A percentile compares a stretch with the other conserved stretches of the same genome.
Evolutionary conservation across 2,329 filamentous ascomycete species (phyloP).

Genomic region (Penicillium sp.): DNA sequence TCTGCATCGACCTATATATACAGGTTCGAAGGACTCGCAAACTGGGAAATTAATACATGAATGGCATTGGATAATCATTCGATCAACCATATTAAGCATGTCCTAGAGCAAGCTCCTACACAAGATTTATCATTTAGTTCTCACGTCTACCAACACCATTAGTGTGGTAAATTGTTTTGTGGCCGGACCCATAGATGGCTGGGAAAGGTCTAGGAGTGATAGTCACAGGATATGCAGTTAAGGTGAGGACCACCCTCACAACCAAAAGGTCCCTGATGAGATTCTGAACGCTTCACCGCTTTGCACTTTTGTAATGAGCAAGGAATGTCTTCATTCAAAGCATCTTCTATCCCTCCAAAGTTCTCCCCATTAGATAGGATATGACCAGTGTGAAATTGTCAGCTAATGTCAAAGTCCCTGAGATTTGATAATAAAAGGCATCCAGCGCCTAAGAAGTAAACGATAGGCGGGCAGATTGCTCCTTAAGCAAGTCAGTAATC

Average conservation of each 20-base stretch:
- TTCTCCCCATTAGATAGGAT: too few relatives aligned
- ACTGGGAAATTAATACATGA: constrained; percentile 41
- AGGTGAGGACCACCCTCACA: too few relatives aligned
- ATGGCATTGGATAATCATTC: constrained; percentile 33
- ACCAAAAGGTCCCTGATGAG: too few relatives aligned
- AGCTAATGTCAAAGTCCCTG: too few relatives aligned
- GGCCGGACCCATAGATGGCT: background rate
- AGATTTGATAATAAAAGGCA: too few relatives aligned
- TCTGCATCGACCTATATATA: constrained; percentile 31
- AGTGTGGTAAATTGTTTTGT: background rate
- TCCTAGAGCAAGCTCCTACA: constrained; percentile 34
- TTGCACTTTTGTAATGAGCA: background rate
- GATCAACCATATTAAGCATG: constrained; percentile 41
- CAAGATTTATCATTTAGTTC: constrained; percentile 1
- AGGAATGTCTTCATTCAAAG: too few relatives aligned
- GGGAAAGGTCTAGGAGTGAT: background rate
- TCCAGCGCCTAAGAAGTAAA: too few relatives aligned
- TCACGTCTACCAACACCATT: background rate
- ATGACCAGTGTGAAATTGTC: too few relatives aligned
- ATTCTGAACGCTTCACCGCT: background rate
- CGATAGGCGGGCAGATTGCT: too few relatives aligned
- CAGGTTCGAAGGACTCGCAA: constrained; percentile 37
- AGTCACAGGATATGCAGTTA: background rate
- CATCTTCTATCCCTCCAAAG: too few relatives aligned
- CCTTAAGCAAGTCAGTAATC: too few relatives aligned